phyloP scores from a whole-genome alignment of 441 rosid species.

The Corymbia citriodora region DNA sequence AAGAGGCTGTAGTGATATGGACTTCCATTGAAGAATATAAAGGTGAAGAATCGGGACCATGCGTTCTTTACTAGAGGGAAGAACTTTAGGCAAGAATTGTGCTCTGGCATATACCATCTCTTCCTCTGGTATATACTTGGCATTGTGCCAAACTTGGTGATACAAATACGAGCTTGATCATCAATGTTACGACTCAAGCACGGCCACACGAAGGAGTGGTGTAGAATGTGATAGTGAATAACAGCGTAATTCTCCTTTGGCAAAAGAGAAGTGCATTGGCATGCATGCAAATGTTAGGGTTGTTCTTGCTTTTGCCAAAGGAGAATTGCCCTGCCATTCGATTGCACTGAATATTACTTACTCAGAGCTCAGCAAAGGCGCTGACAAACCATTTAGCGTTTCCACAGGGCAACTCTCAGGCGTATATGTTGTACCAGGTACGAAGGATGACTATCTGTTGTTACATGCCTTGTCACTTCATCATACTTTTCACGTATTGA shows the following conservation, averaged over 20 bases:
- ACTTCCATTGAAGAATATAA: background rate
- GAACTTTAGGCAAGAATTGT: background rate
- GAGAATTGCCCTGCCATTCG: background rate
- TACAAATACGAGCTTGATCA: background rate
- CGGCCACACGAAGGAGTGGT: background rate
- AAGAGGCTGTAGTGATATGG: background rate
- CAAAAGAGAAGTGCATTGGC: background rate
- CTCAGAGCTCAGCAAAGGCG: background rate
- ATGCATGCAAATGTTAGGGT: background rate
- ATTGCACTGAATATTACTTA: background rate
- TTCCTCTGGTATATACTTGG: background rate
- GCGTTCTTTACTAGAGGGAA: background rate
- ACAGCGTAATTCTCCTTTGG: background rate
- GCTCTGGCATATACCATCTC: background rate
- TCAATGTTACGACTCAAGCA: background rate
- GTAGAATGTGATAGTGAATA: background rate
- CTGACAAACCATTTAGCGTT: background rate
- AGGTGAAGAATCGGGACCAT: background rate
- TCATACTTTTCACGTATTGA: background rate
- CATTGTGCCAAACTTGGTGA: background rate
- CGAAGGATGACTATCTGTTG: background rate
- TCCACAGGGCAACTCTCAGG: background rate
- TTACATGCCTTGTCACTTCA: background rate
- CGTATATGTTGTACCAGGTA: background rate
- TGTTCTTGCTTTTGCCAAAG: background rate